phyloP scores from a whole-genome alignment of 495 filamentous ascomycete genomes.

The Chaetomium fimeti region DNA sequence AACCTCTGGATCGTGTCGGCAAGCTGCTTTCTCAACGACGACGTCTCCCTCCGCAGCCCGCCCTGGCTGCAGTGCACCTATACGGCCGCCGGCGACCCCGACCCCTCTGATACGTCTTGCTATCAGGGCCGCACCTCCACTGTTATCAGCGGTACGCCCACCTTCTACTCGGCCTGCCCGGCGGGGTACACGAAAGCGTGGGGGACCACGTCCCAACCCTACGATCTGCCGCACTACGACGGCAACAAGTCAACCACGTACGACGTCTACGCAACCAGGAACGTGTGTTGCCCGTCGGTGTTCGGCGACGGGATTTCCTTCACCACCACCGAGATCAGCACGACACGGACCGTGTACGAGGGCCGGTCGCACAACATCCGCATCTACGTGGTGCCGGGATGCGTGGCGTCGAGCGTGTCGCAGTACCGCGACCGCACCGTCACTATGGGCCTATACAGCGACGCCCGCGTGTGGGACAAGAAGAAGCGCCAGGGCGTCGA shows the following conservation, averaged over 20 bases:
- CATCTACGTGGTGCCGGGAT: neutral
- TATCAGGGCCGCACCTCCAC: neutral
- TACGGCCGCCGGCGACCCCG: neutral
- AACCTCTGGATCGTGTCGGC: constrained; percentile 1
- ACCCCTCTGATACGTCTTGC: neutral
- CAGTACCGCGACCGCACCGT: neutral
- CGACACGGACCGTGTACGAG: neutral
- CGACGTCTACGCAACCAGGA: neutral
- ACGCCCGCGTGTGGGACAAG: neutral
- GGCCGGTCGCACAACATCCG: neutral
- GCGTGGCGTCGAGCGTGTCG: neutral
- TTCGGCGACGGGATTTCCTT: neutral
- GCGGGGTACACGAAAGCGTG: neutral
- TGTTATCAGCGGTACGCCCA: neutral
- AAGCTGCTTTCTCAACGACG: neutral
- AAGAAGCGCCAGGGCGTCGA: neutral
- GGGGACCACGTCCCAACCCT: neutral
- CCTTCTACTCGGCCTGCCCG: constrained; percentile 1
- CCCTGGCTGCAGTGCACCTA: constrained; percentile 2
- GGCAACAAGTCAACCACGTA: neutral
- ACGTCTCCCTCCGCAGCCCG: neutral
- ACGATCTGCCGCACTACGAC: neutral
- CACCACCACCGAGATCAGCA: neutral
- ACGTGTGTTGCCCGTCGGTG: neutral
- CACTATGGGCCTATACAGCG: constrained; percentile 1